Evolutionary conservation across 371 early-diverging fungal genomes (phyloP).

Genomic region (Phascolomyces articulosus): DNA sequence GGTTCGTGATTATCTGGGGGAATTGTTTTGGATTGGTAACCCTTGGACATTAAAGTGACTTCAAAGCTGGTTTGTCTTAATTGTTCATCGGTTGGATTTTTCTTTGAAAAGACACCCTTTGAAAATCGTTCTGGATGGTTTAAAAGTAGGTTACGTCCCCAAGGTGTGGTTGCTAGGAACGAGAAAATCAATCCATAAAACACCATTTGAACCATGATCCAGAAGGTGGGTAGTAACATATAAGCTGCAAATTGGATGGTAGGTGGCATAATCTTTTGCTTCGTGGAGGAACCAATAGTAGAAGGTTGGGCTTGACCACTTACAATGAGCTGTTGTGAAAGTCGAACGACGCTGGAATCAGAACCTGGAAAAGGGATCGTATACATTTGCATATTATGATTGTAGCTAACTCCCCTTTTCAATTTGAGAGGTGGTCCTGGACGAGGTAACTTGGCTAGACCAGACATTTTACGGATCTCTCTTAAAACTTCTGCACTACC

Average conservation of each 20-base stretch:
- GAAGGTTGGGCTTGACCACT: conserved; percentile 32
- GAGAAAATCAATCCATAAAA: conserved; percentile 51
- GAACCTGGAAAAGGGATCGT: conserved; percentile 64
- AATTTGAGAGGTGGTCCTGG: conserved; percentile 44
- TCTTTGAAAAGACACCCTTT: conserved; percentile 55
- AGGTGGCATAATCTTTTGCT: conserved; percentile 33
- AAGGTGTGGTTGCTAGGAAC: conserved; percentile 50
- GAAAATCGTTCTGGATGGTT: conserved; percentile 61
- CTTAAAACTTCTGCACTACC: conserved; percentile 54
- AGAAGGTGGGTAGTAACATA: conserved; percentile 55
- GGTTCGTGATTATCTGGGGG: conserved; percentile 25
- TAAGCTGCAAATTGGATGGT: conserved; percentile 67
- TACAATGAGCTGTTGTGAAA: conserved; percentile 57
- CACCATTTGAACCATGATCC: conserved; percentile 37
- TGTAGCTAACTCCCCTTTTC: conserved; percentile 44
- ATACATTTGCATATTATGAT: conserved; percentile 53
- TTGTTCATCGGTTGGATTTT: conserved; percentile 62
- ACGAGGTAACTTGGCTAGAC: conserved; percentile 45
- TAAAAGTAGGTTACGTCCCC: conserved; percentile 62
- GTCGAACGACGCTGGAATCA: conserved; percentile 60
- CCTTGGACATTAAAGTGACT: conserved; percentile 53
- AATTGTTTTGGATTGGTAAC: conserved; percentile 43
- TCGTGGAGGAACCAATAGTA: not conserved
- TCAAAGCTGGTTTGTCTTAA: conserved; percentile 60
- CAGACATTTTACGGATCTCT: conserved; percentile 56